These are phyloP conservation scores for Lithospermum erythrorhizon DNA, from an alignment of 257 asterid species.

Conservation along the genomic window DNA sequence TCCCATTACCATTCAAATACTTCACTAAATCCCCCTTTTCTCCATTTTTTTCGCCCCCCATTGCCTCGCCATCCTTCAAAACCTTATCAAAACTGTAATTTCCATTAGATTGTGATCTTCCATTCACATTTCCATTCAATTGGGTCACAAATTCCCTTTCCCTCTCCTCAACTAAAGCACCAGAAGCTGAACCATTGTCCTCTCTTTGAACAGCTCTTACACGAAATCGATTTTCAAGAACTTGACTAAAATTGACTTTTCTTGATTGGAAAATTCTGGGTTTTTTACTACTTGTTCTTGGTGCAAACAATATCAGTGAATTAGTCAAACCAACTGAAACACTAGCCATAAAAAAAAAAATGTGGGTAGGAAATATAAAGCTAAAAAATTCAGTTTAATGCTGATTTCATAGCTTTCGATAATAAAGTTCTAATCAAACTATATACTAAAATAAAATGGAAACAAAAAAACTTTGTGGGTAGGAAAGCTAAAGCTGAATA, in stretches of 20 bases:
- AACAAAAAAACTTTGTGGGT: not conserved
- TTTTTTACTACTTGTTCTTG: slow-evolving; percentile 28
- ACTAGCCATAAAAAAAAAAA: slow-evolving; percentile 27
- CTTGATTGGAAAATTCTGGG: slow-evolving; percentile 25
- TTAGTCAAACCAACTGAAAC: slow-evolving; percentile 23
- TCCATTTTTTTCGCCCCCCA: slow-evolving; percentile 22
- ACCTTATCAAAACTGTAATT: slow-evolving; percentile 2
- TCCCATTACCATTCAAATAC: slow-evolving; percentile 47
- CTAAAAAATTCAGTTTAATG: not conserved
- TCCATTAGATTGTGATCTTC: slow-evolving; percentile 11
- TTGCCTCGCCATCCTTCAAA: slow-evolving; percentile 18
- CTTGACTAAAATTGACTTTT: slow-evolving; percentile 11
- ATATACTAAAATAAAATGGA: too few species aligned
- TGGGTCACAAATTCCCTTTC: slow-evolving; percentile 27
- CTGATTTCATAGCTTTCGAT: not conserved
- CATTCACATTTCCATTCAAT: slow-evolving; percentile 39
- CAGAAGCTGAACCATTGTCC: slow-evolving; percentile 12
- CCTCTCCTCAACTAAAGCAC: slow-evolving; percentile 33
- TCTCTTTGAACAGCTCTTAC: slow-evolving; percentile 31
- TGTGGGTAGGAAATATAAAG: not conserved
- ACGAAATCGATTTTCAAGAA: slow-evolving; percentile 16
- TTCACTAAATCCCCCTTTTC: slow-evolving; percentile 33
- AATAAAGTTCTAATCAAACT: not conserved
- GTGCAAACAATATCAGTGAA: slow-evolving; percentile 31
- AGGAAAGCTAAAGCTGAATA: not conserved